Conservation (phyloP, 1,284 basidiomycete genomes). For the Schizopora paradoxa region DNA sequence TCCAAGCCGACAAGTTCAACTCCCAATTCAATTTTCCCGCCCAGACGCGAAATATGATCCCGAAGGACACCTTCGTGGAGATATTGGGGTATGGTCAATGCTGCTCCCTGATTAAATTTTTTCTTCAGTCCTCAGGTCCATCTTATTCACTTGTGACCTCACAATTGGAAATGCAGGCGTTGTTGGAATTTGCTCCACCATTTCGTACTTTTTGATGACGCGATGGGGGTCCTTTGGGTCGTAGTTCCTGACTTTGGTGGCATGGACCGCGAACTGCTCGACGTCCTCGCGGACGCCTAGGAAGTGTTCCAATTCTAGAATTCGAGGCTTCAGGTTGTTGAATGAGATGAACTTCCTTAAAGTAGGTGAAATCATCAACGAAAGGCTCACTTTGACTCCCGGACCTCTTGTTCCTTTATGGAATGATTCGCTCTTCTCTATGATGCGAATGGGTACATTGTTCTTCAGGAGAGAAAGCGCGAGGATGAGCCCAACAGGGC, state of each 20-base stretch:
- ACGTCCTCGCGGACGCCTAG: conserved; percentile 12
- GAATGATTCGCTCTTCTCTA: conserved; percentile 10
- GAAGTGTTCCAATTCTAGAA: conserved; percentile 12
- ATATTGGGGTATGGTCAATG: conserved; percentile 11
- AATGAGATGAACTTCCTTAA: too few species aligned
- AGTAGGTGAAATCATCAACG: background rate
- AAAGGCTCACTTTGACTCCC: background rate
- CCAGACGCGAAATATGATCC: conserved; percentile 9
- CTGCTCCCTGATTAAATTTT: background rate
- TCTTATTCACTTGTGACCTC: background rate
- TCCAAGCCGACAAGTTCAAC: conserved; percentile 10
- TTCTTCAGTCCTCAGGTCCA: background rate
- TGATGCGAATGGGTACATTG: conserved; percentile 12
- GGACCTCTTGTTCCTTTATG: conserved; percentile 4
- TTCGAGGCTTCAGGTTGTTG: conserved; percentile 14
- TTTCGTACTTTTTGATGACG: background rate
- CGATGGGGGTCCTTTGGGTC: conserved; percentile 9
- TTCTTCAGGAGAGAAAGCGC: conserved; percentile 15
- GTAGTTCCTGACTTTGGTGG: background rate
- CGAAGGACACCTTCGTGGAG: conserved; percentile 14
- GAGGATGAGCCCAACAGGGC: conserved; percentile 10
- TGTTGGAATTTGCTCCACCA: conserved; percentile 8
- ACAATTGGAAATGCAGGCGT: conserved; percentile 14
- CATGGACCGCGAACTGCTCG: background rate
- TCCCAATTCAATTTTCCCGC: conserved; percentile 12